A percentile compares a stretch with the other conserved stretches of the same genome.
Conservation (phyloP, 495 filamentous ascomycete genomes). For the Penicilliopsis zonata region DNA sequence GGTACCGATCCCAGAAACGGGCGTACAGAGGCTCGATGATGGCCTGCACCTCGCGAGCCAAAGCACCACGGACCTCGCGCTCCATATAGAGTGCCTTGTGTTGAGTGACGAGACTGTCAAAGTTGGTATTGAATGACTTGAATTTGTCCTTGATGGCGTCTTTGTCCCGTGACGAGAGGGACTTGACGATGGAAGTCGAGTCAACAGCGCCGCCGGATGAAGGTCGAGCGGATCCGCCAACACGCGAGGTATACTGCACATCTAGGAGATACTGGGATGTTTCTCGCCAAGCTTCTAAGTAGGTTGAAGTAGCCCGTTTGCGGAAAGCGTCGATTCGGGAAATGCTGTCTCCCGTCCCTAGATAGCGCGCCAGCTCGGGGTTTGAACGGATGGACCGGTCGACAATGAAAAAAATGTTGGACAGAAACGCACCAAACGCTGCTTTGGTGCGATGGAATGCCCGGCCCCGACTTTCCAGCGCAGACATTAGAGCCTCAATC, state of each 20-base stretch:
- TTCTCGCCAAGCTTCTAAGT: conserved; percentile 84
- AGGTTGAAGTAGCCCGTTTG: conserved; percentile 71
- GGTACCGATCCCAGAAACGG: conserved; percentile 94
- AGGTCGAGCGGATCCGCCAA: conserved; percentile 37
- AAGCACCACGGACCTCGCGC: conserved; percentile 65
- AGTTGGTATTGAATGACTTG: conserved; percentile 75
- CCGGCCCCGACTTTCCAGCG: conserved; percentile 68
- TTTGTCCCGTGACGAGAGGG: conserved; percentile 75
- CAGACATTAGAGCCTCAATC: conserved; percentile 64
- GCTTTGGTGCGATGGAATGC: conserved; percentile 64
- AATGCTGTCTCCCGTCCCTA: conserved; percentile 49
- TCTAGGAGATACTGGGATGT: conserved; percentile 77
- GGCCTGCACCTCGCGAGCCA: conserved; percentile 71
- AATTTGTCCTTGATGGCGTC: conserved; percentile 96
- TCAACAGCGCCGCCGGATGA: conserved; percentile 56
- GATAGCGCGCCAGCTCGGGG: conserved; percentile 58
- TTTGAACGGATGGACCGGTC: conserved; percentile 72
- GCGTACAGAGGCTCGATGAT: conserved; percentile 91
- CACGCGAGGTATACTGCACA: conserved; percentile 77
- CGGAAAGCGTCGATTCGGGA: conserved; percentile 68
- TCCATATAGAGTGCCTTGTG: conserved; percentile 81
- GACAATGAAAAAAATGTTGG: conserved; percentile 77
- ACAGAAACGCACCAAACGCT: conserved; percentile 76
- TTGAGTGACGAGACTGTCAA: conserved; percentile 72
- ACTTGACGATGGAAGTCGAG: conserved; percentile 71